These are phyloP conservation scores for Daldinia sp. DNA, from an alignment of 2,329 filamentous ascomycete species.

Conservation along the genomic window DNA sequence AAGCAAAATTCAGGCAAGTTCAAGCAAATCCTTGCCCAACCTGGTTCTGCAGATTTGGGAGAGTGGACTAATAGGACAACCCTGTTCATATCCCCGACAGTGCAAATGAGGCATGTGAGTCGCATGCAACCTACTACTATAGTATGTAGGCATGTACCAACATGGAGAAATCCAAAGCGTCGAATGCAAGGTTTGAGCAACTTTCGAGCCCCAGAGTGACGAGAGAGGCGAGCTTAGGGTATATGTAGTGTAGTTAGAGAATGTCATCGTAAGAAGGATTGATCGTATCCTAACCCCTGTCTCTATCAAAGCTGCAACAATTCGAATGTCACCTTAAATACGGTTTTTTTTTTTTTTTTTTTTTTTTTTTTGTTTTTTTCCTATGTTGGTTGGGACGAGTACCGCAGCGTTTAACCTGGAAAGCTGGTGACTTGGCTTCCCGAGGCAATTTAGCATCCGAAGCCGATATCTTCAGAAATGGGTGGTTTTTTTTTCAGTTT, in stretches of 20 bases:
- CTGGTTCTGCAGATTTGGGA: constrained; percentile 17
- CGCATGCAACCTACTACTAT: too few relatives aligned
- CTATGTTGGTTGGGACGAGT: constrained; percentile 21
- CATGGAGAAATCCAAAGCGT: neutral
- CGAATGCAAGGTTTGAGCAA: constrained; percentile 13
- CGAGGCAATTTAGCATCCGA: constrained; percentile 10
- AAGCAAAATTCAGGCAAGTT: constrained; percentile 14
- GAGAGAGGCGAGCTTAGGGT: neutral
- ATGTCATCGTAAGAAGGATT: neutral
- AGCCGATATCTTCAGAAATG: constrained; percentile 14
- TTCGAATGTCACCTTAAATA: constrained; percentile 12
- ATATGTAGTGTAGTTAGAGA: too few relatives aligned
- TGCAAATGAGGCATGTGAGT: constrained; percentile 10
- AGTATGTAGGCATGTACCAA: too few relatives aligned
- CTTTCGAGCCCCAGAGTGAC: neutral
- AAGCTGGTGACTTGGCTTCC: constrained; percentile 12
- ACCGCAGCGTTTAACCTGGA: constrained; percentile 6
- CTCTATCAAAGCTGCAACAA: constrained; percentile 17
- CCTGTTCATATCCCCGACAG: constrained; percentile 28
- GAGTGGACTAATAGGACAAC: constrained; percentile 21
- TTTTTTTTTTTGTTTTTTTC: too few relatives aligned
- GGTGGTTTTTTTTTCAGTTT: neutral
- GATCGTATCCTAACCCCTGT: constrained; percentile 5
- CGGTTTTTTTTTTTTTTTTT: too few relatives aligned
- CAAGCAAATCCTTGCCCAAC: constrained; percentile 25